Base-by-base conservation (phyloP, 2,329 filamentous ascomycete genomes). In the Daldinia sp. region DNA sequence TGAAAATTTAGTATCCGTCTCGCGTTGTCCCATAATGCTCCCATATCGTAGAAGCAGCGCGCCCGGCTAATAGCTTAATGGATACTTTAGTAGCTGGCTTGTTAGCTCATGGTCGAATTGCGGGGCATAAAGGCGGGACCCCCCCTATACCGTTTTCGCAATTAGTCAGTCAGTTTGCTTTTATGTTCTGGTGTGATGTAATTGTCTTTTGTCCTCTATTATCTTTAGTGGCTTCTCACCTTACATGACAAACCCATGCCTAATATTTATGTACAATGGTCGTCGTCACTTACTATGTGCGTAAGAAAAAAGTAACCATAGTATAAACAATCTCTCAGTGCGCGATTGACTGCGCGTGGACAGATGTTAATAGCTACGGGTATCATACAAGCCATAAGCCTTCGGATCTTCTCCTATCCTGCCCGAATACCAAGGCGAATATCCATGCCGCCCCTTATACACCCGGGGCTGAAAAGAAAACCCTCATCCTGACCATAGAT, bases 1-100 rank as follows among this genome's bases (percentile, higher is more conserved):
- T 59, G 48, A 57, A 58, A 62, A 60, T 53, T 58, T 63, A 59
- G 37, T 60, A 50, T 55, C 53, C 48, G 41, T 59, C 35, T 67
- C 26, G 39, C 51, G 37, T 48, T 35, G 15, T 35, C 23, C 35
- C 44, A 39, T 39, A 50, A 18, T 37, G 23, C 18, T 33, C 23
- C 33, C 44, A 39, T 39, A 50, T 30, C 35, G 15, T 60, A n/a
- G 23, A 61, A 61, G 48, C 46, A 60, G 44, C 33, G 37, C 13
- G 30, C 50, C 30, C 30, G 46, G 58, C 53, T 66, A 54, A 56
- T 56, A 57, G 26, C 33, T 35, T 35, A 9, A 35, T 35, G 33
- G 33, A 35, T 35, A 35, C 33, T 9, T 9, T 33, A 33, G 7
- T 35, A 35, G 33, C 7, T 35, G 2, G 2, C 33, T 35, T 35